Base-by-base conservation (phyloP, 352 stramenopile genomes). In the Aphanomyces astaci region DNA sequence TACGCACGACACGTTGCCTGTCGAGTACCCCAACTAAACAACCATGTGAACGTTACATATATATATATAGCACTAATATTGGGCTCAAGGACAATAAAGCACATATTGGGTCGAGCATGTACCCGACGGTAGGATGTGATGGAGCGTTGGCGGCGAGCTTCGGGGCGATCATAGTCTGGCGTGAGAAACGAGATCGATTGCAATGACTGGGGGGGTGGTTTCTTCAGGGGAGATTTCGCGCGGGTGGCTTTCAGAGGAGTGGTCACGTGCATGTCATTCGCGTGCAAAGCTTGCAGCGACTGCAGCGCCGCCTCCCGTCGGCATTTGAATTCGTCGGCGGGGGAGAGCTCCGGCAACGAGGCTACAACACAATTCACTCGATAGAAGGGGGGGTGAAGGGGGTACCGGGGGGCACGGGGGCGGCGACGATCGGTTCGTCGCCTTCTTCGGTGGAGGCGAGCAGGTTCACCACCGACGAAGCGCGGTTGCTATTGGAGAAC, bases 61-160 rank as follows among this genome's bases (percentile, higher is more conserved):
- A n/a, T n/a, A n/a, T n/a, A n/a, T n/a, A n/a, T n/a, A n/a, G n/a
- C n/a, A n/a, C n/a, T n/a, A n/a, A n/a, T n/a, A n/a, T n/a, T n/a
- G n/a, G n/a, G n/a, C n/a, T n/a, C n/a, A n/a, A n/a, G n/a, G n/a
- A n/a, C n/a, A n/a, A n/a, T n/a, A n/a, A n/a, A n/a, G n/a, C n/a
- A n/a, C n/a, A n/a, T n/a, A n/a, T n/a, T n/a, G n/a, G n/a, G n/a
- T n/a, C n/a, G 56, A 31, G 19, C 7, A 55, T 17, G 43, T 28
- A 68, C 62, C 62, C 62, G 40, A 22, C 62, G 62, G 31, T 68
- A 68, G 17, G 62, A 68, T 33, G 45, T 51, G 30, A 68, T 45
- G 28, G 62, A 68, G 9, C 62, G 46, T 2, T 45, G 30, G 3
- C 62, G 62, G 32, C 62, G 62, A 4, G 17, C n/a, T 4, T 68